These are phyloP conservation scores for Xylogone sp. DNA, from an alignment of 2,329 filamentous ascomycete genomes.

Conservation along the genomic window DNA sequence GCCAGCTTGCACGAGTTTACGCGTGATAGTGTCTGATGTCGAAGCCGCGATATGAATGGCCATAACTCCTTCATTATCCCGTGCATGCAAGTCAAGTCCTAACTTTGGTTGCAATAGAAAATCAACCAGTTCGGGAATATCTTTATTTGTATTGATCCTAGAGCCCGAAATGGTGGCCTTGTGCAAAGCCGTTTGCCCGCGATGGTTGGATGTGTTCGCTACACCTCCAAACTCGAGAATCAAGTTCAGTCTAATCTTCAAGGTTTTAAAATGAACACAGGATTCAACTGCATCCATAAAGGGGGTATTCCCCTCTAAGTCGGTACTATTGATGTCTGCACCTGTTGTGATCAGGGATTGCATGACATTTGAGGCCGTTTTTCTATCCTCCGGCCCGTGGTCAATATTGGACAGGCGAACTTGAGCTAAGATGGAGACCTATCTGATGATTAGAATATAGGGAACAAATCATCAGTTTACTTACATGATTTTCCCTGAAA, in stretches of 20 bases:
- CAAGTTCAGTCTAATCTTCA: no score
- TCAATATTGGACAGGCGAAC: no score
- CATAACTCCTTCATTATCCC: conserved; percentile 5
- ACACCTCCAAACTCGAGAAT: no score
- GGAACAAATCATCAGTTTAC: neutral
- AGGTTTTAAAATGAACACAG: no score
- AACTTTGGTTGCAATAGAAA: conserved; percentile 1
- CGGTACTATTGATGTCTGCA: no score
- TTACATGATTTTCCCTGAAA: conserved; percentile 6
- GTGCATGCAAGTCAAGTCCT: conserved; percentile 1
- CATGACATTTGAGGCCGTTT: no score
- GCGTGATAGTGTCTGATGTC: conserved; percentile 1
- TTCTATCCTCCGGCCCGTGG: no score
- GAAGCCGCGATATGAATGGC: conserved; percentile 12
- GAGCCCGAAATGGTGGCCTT: neutral
- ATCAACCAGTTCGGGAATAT: neutral
- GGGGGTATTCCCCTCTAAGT: no score
- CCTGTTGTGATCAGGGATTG: no score
- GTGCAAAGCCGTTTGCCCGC: conserved; percentile 5
- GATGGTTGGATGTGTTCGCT: neutral
- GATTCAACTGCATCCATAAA: no score
- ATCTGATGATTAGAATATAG: no score
- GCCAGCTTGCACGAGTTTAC: conserved; percentile 7
- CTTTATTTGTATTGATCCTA: neutral
- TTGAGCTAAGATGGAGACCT: no score